phyloP scores from a whole-genome alignment of 495 filamentous ascomycete genomes.

The Cudoniella acicularis region DNA sequence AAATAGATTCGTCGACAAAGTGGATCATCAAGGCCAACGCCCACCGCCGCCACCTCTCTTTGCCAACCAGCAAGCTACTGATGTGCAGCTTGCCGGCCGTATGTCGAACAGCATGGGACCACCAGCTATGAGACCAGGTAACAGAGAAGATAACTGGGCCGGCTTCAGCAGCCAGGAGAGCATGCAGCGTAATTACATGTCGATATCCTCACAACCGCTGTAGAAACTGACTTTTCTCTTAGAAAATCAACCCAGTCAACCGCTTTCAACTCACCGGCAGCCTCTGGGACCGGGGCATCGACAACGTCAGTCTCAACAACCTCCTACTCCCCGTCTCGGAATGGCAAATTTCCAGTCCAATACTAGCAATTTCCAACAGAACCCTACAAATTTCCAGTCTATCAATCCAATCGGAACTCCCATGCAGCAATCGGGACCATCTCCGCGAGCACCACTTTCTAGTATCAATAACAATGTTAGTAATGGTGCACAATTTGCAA shows the following conservation, averaged over 20 bases:
- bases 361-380: background rate
- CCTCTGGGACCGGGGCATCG: constrained; percentile 4
- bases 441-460: constrained; percentile 29
- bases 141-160: constrained; percentile 12
- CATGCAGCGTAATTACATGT: constrained; percentile 6
- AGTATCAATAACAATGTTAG: constrained; percentile 26
- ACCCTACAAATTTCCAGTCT: constrained; percentile 13
- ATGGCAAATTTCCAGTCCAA: constrained; percentile 15
- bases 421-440: constrained; percentile 18
- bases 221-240: constrained; percentile 3
- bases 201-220: background rate
- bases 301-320: background rate
- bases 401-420: constrained; percentile 4
- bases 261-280: constrained; percentile 24
- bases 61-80: constrained; percentile 1
- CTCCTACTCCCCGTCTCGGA: constrained; percentile 5
- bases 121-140: background rate
- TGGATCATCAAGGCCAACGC: constrained; percentile 11
- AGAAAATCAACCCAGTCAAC: constrained; percentile 16
- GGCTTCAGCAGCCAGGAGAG: constrained; percentile 18
- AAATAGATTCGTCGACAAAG: constrained; percentile 20
- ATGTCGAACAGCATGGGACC: background rate
- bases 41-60: constrained; percentile 8
- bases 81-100: background rate
- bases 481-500: constrained; percentile 21